phyloP scores from a whole-genome alignment of 2,329 filamentous ascomycete species.

The Cladosporium austrohemisphaericum region DNA sequence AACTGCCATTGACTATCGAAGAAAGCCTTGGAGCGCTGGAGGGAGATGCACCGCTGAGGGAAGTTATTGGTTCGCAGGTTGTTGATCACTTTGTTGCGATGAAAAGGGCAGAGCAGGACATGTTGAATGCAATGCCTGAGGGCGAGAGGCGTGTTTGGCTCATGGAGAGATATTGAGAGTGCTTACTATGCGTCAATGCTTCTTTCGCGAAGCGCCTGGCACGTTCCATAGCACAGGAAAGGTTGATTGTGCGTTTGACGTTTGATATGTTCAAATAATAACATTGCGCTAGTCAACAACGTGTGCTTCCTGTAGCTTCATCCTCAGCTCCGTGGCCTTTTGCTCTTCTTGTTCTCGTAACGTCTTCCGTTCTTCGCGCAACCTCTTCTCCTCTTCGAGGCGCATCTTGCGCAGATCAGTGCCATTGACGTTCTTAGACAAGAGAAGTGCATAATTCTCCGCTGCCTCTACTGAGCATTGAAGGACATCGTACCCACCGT shows the following conservation, averaged over 20 bases:
- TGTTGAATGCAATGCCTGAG: slow-evolving; percentile 49
- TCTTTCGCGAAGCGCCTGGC: too few relatives aligned
- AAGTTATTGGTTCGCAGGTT: slow-evolving; percentile 48
- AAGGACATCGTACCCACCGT: slow-evolving; percentile 2
- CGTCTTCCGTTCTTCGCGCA: not conserved
- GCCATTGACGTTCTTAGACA: not conserved
- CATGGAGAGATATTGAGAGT: slow-evolving; percentile 59
- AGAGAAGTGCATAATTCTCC: not conserved
- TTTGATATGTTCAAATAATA: too few relatives aligned
- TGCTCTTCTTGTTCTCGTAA: too few relatives aligned
- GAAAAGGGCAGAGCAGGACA: slow-evolving; percentile 56
- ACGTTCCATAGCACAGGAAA: too few relatives aligned
- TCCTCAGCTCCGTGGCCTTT: too few relatives aligned
- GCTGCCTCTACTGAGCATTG: slow-evolving; percentile 6
- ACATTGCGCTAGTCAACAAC: too few relatives aligned
- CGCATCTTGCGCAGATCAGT: not conserved
- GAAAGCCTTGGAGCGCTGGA: slow-evolving; percentile 54
- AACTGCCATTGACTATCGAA: slow-evolving; percentile 53
- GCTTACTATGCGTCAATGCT: too few relatives aligned
- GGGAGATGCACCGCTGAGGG: slow-evolving; percentile 45
- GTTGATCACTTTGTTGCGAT: slow-evolving; percentile 56
- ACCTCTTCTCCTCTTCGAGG: not conserved
- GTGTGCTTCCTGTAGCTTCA: too few relatives aligned
- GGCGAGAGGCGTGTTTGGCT: slow-evolving; percentile 55
- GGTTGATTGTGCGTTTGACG: too few relatives aligned